Percentiles rank a stretch among this genome's conserved stretches.
Conservation (phyloP, 441 rosid species). For the Populus tomentosa region DNA sequence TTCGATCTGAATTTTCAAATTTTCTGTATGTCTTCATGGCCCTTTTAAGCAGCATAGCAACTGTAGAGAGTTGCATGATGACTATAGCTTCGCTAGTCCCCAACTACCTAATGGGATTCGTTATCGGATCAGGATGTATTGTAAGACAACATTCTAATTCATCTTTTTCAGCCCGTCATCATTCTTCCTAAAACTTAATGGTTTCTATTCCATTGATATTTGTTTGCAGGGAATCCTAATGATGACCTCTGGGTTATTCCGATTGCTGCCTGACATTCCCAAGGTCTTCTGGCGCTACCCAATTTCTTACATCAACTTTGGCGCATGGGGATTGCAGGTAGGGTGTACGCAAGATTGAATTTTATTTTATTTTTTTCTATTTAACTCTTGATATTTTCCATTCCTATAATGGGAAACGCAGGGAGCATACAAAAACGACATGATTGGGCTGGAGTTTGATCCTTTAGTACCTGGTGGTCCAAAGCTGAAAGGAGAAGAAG, state of each 20-base stretch:
- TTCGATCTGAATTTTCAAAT: slow-evolving; percentile 50
- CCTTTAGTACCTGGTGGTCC: slow-evolving; percentile 51
- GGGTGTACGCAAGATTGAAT: background rate
- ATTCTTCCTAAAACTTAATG: background rate
- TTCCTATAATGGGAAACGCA: slow-evolving; percentile 30
- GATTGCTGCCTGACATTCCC: slow-evolving; percentile 70
- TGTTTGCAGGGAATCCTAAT: slow-evolving; percentile 69
- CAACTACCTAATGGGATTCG: slow-evolving; percentile 77
- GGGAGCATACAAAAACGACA: slow-evolving; percentile 87
- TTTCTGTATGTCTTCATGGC: slow-evolving; percentile 49
- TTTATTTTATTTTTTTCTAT: no score
- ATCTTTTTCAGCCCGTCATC: background rate
- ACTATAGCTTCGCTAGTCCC: slow-evolving; percentile 85
- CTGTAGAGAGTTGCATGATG: slow-evolving; percentile 92
- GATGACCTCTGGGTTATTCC: slow-evolving; percentile 94
- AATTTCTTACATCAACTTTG: slow-evolving; percentile 68
- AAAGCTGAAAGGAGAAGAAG: slow-evolving; percentile 60
- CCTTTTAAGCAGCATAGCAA: slow-evolving; percentile 52
- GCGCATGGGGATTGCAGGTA: slow-evolving; percentile 91
- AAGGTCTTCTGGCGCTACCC: slow-evolving; percentile 91
- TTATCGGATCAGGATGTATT: slow-evolving; percentile 70
- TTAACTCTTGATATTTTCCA: background rate
- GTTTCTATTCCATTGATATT: background rate
- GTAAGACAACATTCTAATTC: slow-evolving; percentile 35
- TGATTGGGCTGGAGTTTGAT: slow-evolving; percentile 77